Base-by-base conservation (phyloP, 1,284 basidiomycete species). In the Moesziomyces antarcticus region DNA sequence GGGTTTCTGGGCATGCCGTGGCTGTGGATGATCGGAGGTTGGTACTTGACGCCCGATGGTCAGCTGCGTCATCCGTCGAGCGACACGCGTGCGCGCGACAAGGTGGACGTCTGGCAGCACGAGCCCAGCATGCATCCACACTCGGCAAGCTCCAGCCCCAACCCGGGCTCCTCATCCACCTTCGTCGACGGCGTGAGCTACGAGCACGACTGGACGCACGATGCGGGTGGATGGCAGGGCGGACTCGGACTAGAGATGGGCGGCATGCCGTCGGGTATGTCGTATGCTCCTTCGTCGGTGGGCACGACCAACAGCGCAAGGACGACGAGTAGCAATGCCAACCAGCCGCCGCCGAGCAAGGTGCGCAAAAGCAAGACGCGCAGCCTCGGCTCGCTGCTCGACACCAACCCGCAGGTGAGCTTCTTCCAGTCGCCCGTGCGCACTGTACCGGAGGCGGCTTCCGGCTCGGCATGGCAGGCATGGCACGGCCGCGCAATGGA, bases 1-100 rank as follows among this genome's bases (percentile, higher is more conserved):
- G 78, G 78, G 13, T 80, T 80, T 61, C 60, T 77, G 18, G 71
- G 71, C 41, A 80, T 80, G 78, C 78, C 78, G 18, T 80, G 78
- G 78, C 62, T 80, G 20, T 80, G 78, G 78, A 72, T 80, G 45
- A 68, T 80, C 21, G 78, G 78, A 9, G 78, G 78, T 20, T 80
- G 78, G 78, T 73, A 61, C 25, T 55, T 79, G 9, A 58, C 58
- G 11, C 35, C 57, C 0, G 64, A 78, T 46, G 77, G 75, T 8
- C 57, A 63, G 46, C 50, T 60, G 14, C 46, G 57, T 40, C 56
- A 65, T 45, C 58, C 62, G 20, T 60, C 61, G 3, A 53, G 63
- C 43, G 56, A 50, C 53, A 47, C 52, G 18, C 45, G 59, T 13
- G 45, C 51, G 9, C 47, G 63, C 11, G 47, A 37, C 35, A 65